Conservation (phyloP, 257 asterid species). For the Phtheirospermum japonicum region DNA sequence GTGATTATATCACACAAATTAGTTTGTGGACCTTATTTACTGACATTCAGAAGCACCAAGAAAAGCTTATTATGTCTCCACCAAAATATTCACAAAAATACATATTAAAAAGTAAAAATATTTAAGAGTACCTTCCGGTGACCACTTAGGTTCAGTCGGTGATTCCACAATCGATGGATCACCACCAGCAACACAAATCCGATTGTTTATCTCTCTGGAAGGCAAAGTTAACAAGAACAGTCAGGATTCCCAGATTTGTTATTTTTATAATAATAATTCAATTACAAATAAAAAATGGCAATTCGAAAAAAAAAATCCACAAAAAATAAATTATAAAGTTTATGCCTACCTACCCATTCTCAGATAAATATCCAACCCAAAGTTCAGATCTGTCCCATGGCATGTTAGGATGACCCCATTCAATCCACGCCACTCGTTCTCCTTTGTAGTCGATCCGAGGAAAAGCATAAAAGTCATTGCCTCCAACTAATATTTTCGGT, state of each 20-base stretch:
- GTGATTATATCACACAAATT: conserved; percentile 8
- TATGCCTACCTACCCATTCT: conserved; percentile 57
- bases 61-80: conserved; percentile 13
- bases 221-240: neutral
- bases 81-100: conserved; percentile 9
- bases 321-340: neutral
- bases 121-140: conserved; percentile 71
- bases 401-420: conserved; percentile 98
- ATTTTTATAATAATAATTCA: conserved; percentile 5
- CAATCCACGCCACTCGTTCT: conserved; percentile 89
- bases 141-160: conserved; percentile 98
- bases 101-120: neutral
- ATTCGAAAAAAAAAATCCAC: conserved; percentile 13
- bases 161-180: conserved; percentile 74
- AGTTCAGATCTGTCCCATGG: conserved; percentile 98
- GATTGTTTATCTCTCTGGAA: conserved; percentile 55
- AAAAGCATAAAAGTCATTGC: conserved; percentile 91
- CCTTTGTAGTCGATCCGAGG: conserved; percentile 85
- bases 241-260: neutral
- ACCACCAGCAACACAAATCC: conserved; percentile 91
- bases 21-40: neutral
- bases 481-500: conserved; percentile 61
- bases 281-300: conserved; percentile 20
- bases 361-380: conserved; percentile 93
- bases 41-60: conserved; percentile 3